These are phyloP conservation scores for Beta corolliflora DNA, from an alignment of 179 eudicot genomes.

Conservation along the genomic window DNA sequence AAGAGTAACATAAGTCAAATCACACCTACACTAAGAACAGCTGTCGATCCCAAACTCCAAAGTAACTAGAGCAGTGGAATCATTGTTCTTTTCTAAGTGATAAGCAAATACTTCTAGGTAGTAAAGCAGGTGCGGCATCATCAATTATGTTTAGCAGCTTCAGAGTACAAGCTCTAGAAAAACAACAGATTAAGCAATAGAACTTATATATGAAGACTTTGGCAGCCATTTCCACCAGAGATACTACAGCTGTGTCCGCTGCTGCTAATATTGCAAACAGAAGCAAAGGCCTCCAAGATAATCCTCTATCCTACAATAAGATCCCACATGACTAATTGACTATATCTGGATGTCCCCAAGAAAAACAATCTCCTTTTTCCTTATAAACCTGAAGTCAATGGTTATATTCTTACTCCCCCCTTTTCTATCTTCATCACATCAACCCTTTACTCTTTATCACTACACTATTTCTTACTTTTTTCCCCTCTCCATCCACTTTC, in stretches of 20 bases:
- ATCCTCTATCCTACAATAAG: neutral
- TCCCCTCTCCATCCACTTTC: neutral
- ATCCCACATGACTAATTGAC: no score
- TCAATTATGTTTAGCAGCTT: no score
- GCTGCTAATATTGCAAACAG: neutral
- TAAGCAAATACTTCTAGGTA: no score
- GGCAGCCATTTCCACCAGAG: neutral
- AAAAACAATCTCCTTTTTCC: neutral
- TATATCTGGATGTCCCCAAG: neutral
- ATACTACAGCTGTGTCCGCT: neutral
- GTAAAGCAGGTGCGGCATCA: no score
- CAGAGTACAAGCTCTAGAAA: no score
- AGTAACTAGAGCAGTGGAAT: no score
- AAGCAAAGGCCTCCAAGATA: slow-evolving; percentile 6
- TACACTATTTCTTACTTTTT: neutral
- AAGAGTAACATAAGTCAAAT: neutral
- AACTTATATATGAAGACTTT: no score
- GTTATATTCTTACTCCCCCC: neutral
- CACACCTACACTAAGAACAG: neutral
- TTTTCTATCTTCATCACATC: no score
- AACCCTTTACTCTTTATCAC: no score
- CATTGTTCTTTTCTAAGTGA: no score
- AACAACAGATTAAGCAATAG: no score
- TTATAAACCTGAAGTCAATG: neutral
- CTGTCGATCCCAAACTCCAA: neutral